These are phyloP conservation scores for Suhomyces chickasaworum DNA, from an alignment of 1,139 yeast genomes.

Conservation along the genomic window DNA sequence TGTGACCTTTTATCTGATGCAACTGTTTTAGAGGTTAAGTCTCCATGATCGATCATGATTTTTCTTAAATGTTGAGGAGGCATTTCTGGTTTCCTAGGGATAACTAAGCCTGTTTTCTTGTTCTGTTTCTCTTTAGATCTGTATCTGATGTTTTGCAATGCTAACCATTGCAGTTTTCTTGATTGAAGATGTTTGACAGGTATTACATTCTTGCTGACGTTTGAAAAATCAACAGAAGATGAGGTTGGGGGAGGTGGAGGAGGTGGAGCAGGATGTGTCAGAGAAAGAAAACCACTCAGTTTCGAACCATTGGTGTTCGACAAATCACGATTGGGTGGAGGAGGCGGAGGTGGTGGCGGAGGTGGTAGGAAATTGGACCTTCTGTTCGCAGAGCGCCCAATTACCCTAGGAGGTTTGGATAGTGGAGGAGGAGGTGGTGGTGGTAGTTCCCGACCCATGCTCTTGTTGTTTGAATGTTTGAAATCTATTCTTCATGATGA, in stretches of 20 bases:
- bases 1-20: constrained; percentile 89
- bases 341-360: constrained; percentile 21
- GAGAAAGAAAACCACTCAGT: background rate
- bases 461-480: background rate
- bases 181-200: constrained; percentile 32
- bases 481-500: background rate
- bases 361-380: background rate
- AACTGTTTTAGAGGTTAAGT: constrained; percentile 75
- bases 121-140: constrained; percentile 36
- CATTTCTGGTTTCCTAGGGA: constrained; percentile 74
- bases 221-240: background rate
- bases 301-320: background rate
- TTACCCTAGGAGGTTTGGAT: constrained; percentile 7
- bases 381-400: background rate
- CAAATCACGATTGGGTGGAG: constrained; percentile 20
- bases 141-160: constrained; percentile 58
- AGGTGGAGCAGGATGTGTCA: constrained; percentile 1
- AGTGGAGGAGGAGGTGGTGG: constrained; percentile 34
- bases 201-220: background rate
- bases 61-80: constrained; percentile 94
- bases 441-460: constrained; percentile 32
- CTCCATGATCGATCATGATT: constrained; percentile 83
- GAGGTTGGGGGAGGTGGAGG: constrained; percentile 15
- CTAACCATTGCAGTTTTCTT: constrained; percentile 66
- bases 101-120: constrained; percentile 43